These are phyloP conservation scores for Penium margaritaceum DNA, from an alignment of 139 green algal genomes.

Conservation along the genomic window DNA sequence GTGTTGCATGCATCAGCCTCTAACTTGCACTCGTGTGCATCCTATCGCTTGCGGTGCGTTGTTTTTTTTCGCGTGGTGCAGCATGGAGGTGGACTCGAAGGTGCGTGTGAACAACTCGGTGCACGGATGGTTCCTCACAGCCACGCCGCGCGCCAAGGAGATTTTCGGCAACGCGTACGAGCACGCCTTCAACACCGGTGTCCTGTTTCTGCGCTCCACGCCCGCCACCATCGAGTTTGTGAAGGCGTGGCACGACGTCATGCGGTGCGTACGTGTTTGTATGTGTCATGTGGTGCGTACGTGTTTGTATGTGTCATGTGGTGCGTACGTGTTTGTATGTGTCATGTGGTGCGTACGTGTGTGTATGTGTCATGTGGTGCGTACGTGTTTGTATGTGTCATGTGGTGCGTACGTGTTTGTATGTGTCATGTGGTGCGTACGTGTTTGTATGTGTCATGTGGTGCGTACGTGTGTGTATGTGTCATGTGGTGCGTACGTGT, in stretches of 20 bases:
- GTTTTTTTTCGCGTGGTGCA: neutral
- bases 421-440: no score
- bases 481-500: no score
- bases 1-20: neutral
- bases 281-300: no score
- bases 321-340: no score
- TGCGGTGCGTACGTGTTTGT: no score
- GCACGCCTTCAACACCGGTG: conserved; percentile 44
- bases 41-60: neutral
- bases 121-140: conserved; percentile 27
- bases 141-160: conserved; percentile 2
- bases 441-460: no score
- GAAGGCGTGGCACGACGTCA: conserved; percentile 30
- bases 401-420: no score
- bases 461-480: no score
- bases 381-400: no score
- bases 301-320: no score
- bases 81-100: conserved; percentile 2
- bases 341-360: no score
- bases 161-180: conserved; percentile 37
- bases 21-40: neutral
- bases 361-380: no score
- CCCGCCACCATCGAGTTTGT: conserved; percentile 5
- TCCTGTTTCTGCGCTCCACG: conserved; percentile 29
- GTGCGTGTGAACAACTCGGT: neutral